phyloP scores from a whole-genome alignment of 495 filamentous ascomycete genomes.

The Xylaria flabelliformis region DNA sequence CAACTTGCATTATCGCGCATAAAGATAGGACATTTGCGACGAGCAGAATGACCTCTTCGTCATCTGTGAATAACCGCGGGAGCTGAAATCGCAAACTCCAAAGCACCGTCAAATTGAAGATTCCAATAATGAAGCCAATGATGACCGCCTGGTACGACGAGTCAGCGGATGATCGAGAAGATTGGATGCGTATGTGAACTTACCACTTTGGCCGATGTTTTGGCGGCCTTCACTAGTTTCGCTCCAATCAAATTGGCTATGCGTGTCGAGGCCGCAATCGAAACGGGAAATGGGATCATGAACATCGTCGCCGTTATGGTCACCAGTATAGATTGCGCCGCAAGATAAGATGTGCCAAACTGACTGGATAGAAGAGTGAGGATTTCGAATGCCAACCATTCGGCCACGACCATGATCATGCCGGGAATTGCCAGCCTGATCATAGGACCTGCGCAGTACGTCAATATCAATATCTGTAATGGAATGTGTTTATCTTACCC shows the following conservation, averaged over 20 bases:
- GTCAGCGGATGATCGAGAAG: constrained; percentile 24
- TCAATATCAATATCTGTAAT: constrained; percentile 19
- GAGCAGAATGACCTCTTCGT: constrained; percentile 76
- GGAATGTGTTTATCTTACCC: not conserved
- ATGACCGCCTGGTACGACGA: constrained; percentile 55
- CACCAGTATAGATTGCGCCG: constrained; percentile 65
- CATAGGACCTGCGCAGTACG: constrained; percentile 63
- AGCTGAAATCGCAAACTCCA: constrained; percentile 68
- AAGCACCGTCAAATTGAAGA: constrained; percentile 77
- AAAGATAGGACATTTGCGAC: constrained; percentile 77
- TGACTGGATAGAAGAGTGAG: constrained; percentile 75
- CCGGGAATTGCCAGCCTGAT: constrained; percentile 83
- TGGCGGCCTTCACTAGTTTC: constrained; percentile 71
- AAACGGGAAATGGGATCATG: constrained; percentile 67
- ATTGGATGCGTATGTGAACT: constrained; percentile 33
- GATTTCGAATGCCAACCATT: constrained; percentile 85
- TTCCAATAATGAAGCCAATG: constrained; percentile 69
- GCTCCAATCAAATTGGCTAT: constrained; percentile 73
- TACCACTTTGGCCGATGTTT: constrained; percentile 71
- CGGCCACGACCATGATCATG: constrained; percentile 90
- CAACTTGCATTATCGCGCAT: constrained; percentile 85
- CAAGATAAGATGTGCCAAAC: constrained; percentile 71
- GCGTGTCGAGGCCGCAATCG: constrained; percentile 67
- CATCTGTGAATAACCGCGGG: constrained; percentile 79
- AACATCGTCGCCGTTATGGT: constrained; percentile 63